phyloP scores from a whole-genome alignment of 129 eudicot genomes.

The Helichrysum umbraculigerum region DNA sequence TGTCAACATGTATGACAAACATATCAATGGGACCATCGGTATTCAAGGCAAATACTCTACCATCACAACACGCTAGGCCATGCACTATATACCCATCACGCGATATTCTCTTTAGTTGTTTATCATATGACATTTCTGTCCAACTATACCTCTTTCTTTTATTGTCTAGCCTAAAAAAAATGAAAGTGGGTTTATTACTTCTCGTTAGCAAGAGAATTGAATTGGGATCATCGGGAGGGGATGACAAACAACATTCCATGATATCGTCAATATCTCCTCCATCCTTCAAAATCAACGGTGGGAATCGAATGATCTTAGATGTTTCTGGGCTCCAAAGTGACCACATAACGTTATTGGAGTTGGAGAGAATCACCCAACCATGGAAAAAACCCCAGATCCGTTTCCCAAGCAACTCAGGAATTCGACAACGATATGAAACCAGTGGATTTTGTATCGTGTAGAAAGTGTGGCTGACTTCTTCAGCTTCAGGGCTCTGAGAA shows the following conservation, averaged over 20 bases:
- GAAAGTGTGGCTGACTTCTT: not conserved
- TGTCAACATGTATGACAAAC: constrained; percentile 6
- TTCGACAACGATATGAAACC: not conserved
- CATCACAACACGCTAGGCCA: not conserved
- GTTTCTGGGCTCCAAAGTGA: not conserved
- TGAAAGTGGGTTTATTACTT: too few relatives aligned
- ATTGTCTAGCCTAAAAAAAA: not conserved
- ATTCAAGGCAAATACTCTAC: constrained; percentile 10
- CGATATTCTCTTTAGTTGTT: not conserved
- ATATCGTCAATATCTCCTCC: not conserved
- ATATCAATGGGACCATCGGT: too few relatives aligned
- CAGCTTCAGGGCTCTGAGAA: not conserved
- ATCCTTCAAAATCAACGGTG: not conserved
- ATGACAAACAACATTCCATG: not conserved
- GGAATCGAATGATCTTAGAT: not conserved
- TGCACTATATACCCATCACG: not conserved
- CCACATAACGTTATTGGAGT: not conserved
- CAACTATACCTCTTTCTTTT: constrained; percentile 13
- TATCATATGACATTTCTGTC: constrained; percentile 15
- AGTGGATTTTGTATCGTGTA: not conserved
- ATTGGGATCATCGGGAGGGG: too few relatives aligned
- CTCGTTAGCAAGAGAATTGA: too few relatives aligned
- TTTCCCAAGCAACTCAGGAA: constrained; percentile 1
- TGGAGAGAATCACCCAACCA: constrained; percentile 1
- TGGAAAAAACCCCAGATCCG: not conserved